Evolutionary conservation across 2,329 filamentous ascomycete species (phyloP), one percentile per base, ranked within the genome.

Genomic region (Sordariomycetes sp.): DNA sequence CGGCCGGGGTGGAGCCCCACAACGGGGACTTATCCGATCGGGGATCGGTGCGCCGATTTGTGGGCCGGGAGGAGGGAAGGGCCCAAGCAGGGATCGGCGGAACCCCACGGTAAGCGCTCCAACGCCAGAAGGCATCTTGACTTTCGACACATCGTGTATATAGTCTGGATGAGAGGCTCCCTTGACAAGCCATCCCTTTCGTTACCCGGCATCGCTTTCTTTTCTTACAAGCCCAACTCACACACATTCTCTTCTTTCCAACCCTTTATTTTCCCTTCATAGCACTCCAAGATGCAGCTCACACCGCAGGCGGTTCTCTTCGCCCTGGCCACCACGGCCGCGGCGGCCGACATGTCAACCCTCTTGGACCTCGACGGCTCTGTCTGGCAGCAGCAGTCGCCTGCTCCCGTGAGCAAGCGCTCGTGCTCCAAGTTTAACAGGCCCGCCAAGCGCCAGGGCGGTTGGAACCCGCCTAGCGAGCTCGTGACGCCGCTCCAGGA

Each of bases 391-490:
- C 8, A 45, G 39, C 15, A n/a, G 15, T 56, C 55, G n/a, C 54
- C 67, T 10, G 56, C 61, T 39, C 53, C 62, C 59, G 55, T 53
- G 1, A 59, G 61, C 53, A 61, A 63, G 5, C 60, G 59, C 58
- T 10, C 34, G 1, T 57, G 58, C 0, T 45, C 55, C 10, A 52
- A 50, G 13, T 61, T 59, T 10, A 67, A 67, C 60, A 61, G 65
- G 17, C 66, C 66, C 6, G 39, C 58, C 35, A 68, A 67, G 62
- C 62, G 65, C 2, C 63, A 60, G 45, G 53, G 54, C 7, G 65
- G 65, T 55, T 69, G 65, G 65, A 65, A 59, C 59, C 67, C 67
- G 0, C 67, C 67, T 10, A 61, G 62, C 0, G 53, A 62, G n/a
- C 60, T 68, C 54, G 59, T 58, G 6, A 45, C 39, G 0, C 62